Evolutionary conservation across 805 yeast species (phyloP), one percentile per base, ranked within the genome.

Genomic region (Saturnispora mendoncae): DNA sequence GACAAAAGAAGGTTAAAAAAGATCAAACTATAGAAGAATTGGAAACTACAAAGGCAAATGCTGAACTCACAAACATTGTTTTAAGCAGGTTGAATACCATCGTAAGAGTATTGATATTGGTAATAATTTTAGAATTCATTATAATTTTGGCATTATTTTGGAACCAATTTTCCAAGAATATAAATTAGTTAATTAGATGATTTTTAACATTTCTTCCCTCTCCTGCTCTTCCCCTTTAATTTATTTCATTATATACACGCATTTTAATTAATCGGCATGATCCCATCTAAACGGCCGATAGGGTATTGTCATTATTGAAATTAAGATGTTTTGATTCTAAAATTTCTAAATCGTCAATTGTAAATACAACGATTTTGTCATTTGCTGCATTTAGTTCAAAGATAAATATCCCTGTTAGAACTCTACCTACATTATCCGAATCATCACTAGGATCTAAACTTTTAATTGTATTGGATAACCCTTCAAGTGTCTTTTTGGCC

Each of bases 341-440:
- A 33, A 79, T 65, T 45, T 79, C 80, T 42, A 82, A 67, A 50
- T 78, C 71, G 49, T 82, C 90, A 25, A 82, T 67, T 2, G 83
- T 77, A 53, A 80, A 84, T 4, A 76, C 84, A 6, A 66, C 35
- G 26, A 82, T 72, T 45, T 65, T 55, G 43, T 72, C 69, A 53
- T 78, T 77, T n/a, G 64, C 61, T 19, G 67, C 68, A 51, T 69
- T 74, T 43, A 82, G 63, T 52, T 81, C 88, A 53, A 80, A 80
- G 6, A 79, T 66, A 51, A 81, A 81, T 3, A 77, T 56, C 1
- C 88, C 90, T 27, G 60, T 52, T 17, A 68, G 30, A 3, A 69
- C 60, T 32, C 77, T 48, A 45, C 72, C 64, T 14, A 52, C 48
- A 8, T 35, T 30, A 21, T 33, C 33, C 12, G 33, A 10, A 9